These are phyloP conservation scores for Cyclotella cryptica DNA, from an alignment of 108 stramenopile genomes.

Conservation along the genomic window DNA sequence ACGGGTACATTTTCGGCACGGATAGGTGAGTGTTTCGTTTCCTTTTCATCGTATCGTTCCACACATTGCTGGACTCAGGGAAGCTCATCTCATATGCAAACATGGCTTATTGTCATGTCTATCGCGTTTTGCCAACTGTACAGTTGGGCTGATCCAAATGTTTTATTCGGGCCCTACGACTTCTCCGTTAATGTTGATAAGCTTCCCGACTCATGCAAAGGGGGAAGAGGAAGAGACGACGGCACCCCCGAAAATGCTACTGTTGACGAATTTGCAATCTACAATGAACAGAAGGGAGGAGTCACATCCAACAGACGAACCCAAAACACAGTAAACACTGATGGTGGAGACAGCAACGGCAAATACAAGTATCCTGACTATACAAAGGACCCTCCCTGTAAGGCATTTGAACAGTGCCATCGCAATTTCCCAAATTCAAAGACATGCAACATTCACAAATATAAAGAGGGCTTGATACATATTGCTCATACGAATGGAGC, in stretches of 20 bases:
- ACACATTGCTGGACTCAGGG: no score
- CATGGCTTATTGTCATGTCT: neutral
- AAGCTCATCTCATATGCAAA: no score
- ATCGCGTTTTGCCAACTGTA: no score
- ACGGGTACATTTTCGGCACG: conserved; percentile 44
- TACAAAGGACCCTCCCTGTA: conserved; percentile 27
- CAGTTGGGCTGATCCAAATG: conserved; percentile 47
- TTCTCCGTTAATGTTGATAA: conserved; percentile 10
- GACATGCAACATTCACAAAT: conserved; percentile 32
- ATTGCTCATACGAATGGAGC: conserved; percentile 27
- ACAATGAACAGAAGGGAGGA: neutral
- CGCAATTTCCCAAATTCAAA: conserved; percentile 48
- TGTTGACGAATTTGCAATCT: conserved; percentile 5
- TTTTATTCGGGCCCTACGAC: conserved; percentile 26
- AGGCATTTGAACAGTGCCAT: conserved; percentile 42
- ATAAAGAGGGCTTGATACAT: conserved; percentile 33
- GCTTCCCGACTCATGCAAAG: conserved; percentile 24
- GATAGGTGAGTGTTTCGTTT: conserved; percentile 16
- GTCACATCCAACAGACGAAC: neutral
- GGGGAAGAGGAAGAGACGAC: conserved; percentile 32
- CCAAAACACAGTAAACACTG: conserved; percentile 2
- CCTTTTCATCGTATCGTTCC: neutral
- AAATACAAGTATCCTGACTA: conserved; percentile 2
- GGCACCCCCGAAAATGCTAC: conserved; percentile 11
- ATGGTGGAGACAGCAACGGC: neutral